Evolutionary conservation across 2,329 filamentous ascomycete species (phyloP), one percentile per base, ranked within the genome.

Genomic region (Zasmidium citrigriseum): DNA sequence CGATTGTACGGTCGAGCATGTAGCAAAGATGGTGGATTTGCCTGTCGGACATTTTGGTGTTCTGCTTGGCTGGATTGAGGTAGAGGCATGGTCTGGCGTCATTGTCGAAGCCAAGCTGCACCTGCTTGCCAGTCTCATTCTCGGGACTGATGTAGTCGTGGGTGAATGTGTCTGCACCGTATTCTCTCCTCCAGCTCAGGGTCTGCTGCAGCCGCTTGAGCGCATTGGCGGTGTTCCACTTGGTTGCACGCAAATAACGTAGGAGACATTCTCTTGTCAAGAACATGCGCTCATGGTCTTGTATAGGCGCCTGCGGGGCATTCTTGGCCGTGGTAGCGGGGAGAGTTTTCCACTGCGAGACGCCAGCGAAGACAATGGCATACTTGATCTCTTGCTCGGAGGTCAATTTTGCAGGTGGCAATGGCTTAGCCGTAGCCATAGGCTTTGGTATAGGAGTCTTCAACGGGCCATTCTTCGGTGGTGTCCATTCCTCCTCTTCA

Each of bases 41-140:
- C 67, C 91, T 85, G 38, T 92, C 90, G 61, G 87, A 89, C 57
- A 87, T 83, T 67, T 96, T 88, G 1, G 95, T 98, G 80, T 99
- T 99, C 78, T 99, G 95, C 66, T 89, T 87, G 27, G 88, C 90
- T 1, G 95, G 95, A 72, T 89, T 89, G 59, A 99, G 84, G 77
- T 97, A 97, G 70, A 95, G 86, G 74, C 93, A 97, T 1, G 93
- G 91, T n/a, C 93, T 83, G 51, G 84, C 89, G 60, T 91, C 80
- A 59, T 88, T 90, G 78, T 99, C 95, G 76, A 87, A 99, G 45
- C 95, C 95, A 20, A 95, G 76, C 58, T 96, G 82, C 58, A 96
- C 83, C 75, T 98, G 93, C 81, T 99, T 99, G 66, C 95, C 95
- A 10, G 93, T 98, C 78, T 93, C 92, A 75, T 97, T 96, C 80